Conservation (phyloP, 2,329 filamentous ascomycete species). For the Colletotrichum coccodes region DNA sequence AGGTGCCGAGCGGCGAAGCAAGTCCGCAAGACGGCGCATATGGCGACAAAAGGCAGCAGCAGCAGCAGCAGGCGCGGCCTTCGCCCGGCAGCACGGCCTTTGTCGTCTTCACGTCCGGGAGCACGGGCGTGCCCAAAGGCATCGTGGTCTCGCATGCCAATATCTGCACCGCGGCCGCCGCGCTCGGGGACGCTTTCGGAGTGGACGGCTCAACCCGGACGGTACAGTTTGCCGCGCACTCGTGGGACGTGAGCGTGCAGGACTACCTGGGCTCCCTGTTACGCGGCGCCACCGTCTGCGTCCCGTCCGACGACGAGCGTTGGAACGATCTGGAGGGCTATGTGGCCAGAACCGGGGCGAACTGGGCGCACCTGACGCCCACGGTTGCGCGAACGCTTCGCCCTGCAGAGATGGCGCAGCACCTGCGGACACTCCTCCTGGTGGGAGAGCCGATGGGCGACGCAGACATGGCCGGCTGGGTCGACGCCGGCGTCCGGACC, state of each 20-base stretch:
- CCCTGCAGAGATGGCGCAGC: neutral
- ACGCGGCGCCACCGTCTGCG: neutral
- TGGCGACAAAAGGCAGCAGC: neutral
- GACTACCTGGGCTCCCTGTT: slow-evolving; percentile 1
- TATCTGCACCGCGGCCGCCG: neutral
- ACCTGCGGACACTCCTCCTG: slow-evolving; percentile 26
- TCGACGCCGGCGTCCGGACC: neutral
- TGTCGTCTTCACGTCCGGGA: slow-evolving; percentile 7
- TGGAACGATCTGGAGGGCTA: neutral
- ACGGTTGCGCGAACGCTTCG: neutral
- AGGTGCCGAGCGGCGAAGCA: neutral
- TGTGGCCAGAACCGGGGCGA: neutral
- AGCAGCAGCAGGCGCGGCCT: neutral
- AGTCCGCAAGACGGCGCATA: neutral
- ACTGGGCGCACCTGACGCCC: neutral
- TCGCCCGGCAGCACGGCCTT: neutral
- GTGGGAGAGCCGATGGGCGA: slow-evolving; percentile 34
- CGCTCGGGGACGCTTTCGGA: neutral
- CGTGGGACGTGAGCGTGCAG: neutral
- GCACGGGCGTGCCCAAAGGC: neutral
- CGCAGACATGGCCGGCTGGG: slow-evolving; percentile 27
- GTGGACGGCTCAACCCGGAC: neutral
- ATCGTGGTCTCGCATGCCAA: neutral
- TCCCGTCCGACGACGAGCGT: neutral
- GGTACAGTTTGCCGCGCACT: neutral